These are phyloP conservation scores for Mitragyna speciosa DNA, from an alignment of 257 asterid genomes.

Conservation along the genomic window DNA sequence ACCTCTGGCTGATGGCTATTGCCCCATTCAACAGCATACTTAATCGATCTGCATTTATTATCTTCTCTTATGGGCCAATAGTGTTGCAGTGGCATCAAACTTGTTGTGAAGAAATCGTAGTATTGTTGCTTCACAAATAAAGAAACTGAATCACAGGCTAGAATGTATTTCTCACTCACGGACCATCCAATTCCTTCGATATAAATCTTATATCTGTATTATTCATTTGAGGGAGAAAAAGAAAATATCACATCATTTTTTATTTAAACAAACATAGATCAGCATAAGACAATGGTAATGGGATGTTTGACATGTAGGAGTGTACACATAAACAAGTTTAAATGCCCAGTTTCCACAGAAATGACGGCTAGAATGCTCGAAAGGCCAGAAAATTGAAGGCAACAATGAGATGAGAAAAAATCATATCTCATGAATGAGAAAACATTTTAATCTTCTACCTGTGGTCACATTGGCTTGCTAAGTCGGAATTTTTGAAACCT, in stretches of 20 bases:
- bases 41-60: constrained; percentile 69
- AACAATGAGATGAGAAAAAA: not conserved
- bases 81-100: constrained; percentile 77
- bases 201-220: constrained; percentile 71
- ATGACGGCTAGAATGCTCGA: not conserved
- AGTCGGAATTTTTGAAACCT: constrained; percentile 71
- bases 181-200: constrained; percentile 95
- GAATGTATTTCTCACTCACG: constrained; percentile 89
- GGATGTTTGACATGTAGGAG: not conserved
- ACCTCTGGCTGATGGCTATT: constrained; percentile 56
- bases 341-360: not conserved
- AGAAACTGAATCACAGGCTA: constrained; percentile 77
- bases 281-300: not conserved
- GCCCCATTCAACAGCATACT: constrained; percentile 88
- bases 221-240: not conserved
- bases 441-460: constrained; percentile 37
- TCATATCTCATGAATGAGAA: not conserved
- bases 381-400: not conserved
- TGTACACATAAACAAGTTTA: not conserved
- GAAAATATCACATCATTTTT: not conserved
- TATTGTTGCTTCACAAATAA: constrained; percentile 57
- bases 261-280: not conserved
- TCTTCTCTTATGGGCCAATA: constrained; percentile 82
- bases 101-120: constrained; percentile 77
- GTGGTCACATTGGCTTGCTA: constrained; percentile 79